Percentiles rank a stretch among this genome's conserved stretches.
These are phyloP conservation scores for Monosporascus sp. DNA, from an alignment of 2,329 filamentous ascomycete genomes.

Conservation along the genomic window DNA sequence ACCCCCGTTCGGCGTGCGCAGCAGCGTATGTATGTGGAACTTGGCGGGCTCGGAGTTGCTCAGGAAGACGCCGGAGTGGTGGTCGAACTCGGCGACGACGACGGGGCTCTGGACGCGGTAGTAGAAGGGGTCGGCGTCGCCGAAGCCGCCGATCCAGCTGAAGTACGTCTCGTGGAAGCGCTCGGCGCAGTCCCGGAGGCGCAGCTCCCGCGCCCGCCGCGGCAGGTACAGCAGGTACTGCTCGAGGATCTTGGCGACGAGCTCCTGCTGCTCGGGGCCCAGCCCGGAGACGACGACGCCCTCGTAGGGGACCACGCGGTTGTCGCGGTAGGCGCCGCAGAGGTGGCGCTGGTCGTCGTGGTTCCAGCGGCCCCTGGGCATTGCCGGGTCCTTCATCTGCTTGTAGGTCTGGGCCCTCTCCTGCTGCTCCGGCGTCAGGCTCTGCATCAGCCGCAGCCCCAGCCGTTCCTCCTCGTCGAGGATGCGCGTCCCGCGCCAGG, in stretches of 20 bases:
- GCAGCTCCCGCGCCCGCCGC: slow-evolving; percentile 42
- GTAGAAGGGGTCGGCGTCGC: slow-evolving; percentile 66
- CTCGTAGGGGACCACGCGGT: slow-evolving; percentile 69
- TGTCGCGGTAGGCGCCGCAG: slow-evolving; percentile 74
- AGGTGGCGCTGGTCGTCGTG: slow-evolving; percentile 74
- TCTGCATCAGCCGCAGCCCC: slow-evolving; percentile 66
- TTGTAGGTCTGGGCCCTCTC: slow-evolving; percentile 50
- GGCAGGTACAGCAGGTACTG: slow-evolving; percentile 69
- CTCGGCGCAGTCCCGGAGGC: slow-evolving; percentile 46
- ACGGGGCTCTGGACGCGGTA: slow-evolving; percentile 74
- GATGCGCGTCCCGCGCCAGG: slow-evolving; percentile 58
- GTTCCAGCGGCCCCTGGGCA: slow-evolving; percentile 69
- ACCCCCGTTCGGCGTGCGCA: slow-evolving; percentile 67
- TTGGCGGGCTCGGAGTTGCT: slow-evolving; percentile 67
- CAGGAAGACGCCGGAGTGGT: slow-evolving; percentile 74
- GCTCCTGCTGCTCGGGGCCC: slow-evolving; percentile 38
- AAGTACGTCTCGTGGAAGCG: slow-evolving; percentile 70
- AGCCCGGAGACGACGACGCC: slow-evolving; percentile 54
- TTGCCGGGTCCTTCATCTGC: slow-evolving; percentile 55
- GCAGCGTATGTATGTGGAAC: slow-evolving; percentile 73
- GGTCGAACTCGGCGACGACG: slow-evolving; percentile 70
- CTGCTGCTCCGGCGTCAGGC: slow-evolving; percentile 41
- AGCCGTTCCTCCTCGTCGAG: slow-evolving; percentile 58
- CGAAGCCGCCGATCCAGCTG: slow-evolving; percentile 69
- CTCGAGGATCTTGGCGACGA: slow-evolving; percentile 53